Evolutionary conservation across 208 protist genomes (phyloP), one percentile per base, ranked within the genome.

Genomic region (Porcisia deanei): DNA sequence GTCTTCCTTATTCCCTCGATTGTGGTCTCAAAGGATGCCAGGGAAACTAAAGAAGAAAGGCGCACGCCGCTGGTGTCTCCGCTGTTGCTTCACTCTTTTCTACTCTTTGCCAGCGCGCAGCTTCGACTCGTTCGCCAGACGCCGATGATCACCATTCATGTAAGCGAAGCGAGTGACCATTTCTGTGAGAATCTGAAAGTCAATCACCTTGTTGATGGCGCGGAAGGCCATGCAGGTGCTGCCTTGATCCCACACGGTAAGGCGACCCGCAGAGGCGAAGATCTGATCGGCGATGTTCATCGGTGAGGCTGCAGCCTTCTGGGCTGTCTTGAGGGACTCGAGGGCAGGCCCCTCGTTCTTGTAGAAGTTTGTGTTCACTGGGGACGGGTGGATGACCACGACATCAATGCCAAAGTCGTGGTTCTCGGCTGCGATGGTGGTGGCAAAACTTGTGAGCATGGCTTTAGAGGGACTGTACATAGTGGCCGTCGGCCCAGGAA

Each of bases 401-500:
- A 97, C 90, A 71, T 97, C 88, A 76, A 97, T 95, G 71, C 93
- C 93, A 25, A 82, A 65, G 75, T 96, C 88, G 69, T 88, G 85
- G 73, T 94, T 92, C 76, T 97, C 91, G 7, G 91, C 87, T 37
- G 91, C 91, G 61, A 97, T 80, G 55, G 90, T 92, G 64, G 64
- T 88, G 66, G 87, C 91, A 71, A 97, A 97, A 87, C 92, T 95
- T 39, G 91, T 96, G 54, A 96, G 77, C 60, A 97, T 96, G n/a
- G 93, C 88, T 88, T 99, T 99, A 72, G 95, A 90, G 20, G 92
- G 93, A 78, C 88, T 91, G 88, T 99, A 99, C 73, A 95, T 67
- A 61, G 94, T 88, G 3, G 96, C 88, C 22, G 94, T 92, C n/a
- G 96, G 96, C 20, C 89, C 90, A 0, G 96, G 93, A 47, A 98